Percentiles rank a stretch among this genome's conserved stretches.
Conservation (phyloP, 768 basidiomycete species). For the Plicaturopsis crispa region DNA sequence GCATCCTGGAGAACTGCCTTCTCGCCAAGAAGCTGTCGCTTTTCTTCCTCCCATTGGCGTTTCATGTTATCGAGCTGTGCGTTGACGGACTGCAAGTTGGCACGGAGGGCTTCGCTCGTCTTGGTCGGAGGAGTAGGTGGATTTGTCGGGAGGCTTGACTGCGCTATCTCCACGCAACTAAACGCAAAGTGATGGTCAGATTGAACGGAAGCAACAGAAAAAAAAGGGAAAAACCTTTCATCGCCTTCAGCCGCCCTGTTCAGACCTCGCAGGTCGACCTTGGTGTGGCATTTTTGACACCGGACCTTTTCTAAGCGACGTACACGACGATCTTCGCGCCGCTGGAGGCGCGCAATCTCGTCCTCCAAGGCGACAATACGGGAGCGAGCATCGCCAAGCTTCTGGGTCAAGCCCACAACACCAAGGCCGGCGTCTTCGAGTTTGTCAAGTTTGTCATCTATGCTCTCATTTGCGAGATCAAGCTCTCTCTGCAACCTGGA, state of each 20-base stretch:
- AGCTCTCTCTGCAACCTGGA: conserved; percentile 67
- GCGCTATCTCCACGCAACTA: conserved; percentile 49
- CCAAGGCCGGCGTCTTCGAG: conserved; percentile 77
- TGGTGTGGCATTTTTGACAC: conserved; percentile 64
- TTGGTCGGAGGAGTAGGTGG: conserved; percentile 64
- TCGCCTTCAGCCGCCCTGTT: conserved; percentile 37
- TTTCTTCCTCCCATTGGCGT: conserved; percentile 65
- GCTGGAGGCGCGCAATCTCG: conserved; percentile 55
- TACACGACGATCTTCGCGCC: conserved; percentile 63
- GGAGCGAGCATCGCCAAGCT: conserved; percentile 63
- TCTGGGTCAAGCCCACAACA: conserved; percentile 61
- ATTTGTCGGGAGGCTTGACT: conserved; percentile 38
- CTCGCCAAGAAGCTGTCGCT: conserved; percentile 54
- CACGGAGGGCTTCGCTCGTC: conserved; percentile 56
- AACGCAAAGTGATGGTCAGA: conserved; percentile 6
- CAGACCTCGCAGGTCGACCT: conserved; percentile 43
- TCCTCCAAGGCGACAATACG: conserved; percentile 53
- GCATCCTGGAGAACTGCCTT: conserved; percentile 68
- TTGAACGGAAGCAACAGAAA: not conserved
- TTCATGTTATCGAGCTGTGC: conserved; percentile 56
- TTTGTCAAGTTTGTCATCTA: conserved; percentile 84
- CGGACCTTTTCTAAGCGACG: conserved; percentile 53
- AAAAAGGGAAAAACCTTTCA: conserved; percentile 44
- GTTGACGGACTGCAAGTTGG: conserved; percentile 56
- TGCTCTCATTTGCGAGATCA: conserved; percentile 71